These are phyloP conservation scores for Sanghuangporus baumii DNA, from an alignment of 1,284 basidiomycete genomes.

Conservation along the genomic window DNA sequence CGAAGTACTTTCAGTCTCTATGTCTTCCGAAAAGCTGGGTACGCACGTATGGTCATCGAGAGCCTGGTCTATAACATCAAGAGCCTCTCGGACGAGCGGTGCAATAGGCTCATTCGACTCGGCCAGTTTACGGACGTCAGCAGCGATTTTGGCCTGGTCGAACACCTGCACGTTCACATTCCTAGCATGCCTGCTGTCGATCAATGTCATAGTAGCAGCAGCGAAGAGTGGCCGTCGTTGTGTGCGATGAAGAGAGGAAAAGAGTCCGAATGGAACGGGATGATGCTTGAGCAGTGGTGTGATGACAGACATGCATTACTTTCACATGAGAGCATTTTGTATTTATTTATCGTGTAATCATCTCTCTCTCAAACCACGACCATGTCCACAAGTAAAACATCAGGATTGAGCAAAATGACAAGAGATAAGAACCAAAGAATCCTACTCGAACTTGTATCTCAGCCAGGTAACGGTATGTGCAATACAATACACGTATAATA, in stretches of 20 bases:
- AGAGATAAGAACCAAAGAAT: constrained; percentile 65
- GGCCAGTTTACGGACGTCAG: constrained; percentile 57
- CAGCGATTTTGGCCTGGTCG: constrained; percentile 30
- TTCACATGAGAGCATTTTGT: background rate
- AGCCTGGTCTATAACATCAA: constrained; percentile 72
- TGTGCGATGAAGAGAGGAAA: background rate
- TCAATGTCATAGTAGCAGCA: background rate
- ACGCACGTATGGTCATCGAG: constrained; percentile 71
- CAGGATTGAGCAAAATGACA: constrained; percentile 45
- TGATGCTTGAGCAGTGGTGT: background rate
- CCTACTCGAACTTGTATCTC: constrained; percentile 57
- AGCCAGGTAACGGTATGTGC: constrained; percentile 67
- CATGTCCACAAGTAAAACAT: background rate
- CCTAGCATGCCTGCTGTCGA: background rate
- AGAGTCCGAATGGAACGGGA: too few species aligned
- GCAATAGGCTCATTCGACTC: constrained; percentile 49
- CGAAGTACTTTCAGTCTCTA: constrained; percentile 3
- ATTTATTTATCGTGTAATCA: background rate
- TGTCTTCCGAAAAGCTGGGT: background rate
- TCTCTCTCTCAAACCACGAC: background rate
- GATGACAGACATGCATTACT: background rate
- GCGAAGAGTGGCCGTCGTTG: background rate
- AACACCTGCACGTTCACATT: background rate
- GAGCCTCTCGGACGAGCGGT: constrained; percentile 63
- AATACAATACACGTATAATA: background rate